A percentile compares a stretch with the other conserved stretches of the same genome.
Evolutionary conservation across 192 early-diverging fungal species (phyloP).

Genomic region (Chytriomyces sp.): DNA sequence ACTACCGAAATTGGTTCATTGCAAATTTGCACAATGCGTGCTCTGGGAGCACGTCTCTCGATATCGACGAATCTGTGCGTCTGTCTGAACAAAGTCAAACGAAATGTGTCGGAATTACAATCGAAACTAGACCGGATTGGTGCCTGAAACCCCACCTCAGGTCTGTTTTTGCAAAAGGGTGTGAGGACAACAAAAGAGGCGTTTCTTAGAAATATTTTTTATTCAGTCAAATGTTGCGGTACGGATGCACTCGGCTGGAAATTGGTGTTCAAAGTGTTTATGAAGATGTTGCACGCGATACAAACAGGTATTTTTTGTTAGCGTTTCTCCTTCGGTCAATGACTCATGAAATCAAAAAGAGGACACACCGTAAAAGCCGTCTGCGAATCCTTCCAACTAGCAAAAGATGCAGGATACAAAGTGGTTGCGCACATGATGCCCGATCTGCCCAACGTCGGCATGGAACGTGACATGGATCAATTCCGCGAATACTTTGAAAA

Average conservation of each 20-base stretch:
- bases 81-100: slow-evolving; percentile 95
- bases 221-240: slow-evolving; percentile 92
- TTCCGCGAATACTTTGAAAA: slow-evolving; percentile 96
- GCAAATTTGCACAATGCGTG: slow-evolving; percentile 94
- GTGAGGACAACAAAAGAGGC: background rate
- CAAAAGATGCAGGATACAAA: slow-evolving; percentile 99
- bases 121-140: slow-evolving; percentile 98
- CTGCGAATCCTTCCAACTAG: slow-evolving; percentile 95
- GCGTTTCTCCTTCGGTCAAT: slow-evolving; percentile 9
- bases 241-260: slow-evolving; percentile 98
- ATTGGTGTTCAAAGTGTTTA: slow-evolving; percentile 99
- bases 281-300: slow-evolving; percentile 99
- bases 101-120: slow-evolving; percentile 99
- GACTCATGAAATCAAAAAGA: slow-evolving; percentile 35
- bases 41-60: slow-evolving; percentile 85
- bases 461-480: slow-evolving; percentile 99
- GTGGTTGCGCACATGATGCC: slow-evolving; percentile 99
- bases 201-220: background rate
- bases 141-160: slow-evolving; percentile 95
- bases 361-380: slow-evolving; percentile 99
- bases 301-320: slow-evolving; percentile 68
- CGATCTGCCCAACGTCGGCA: slow-evolving; percentile 98
- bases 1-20: slow-evolving; percentile 98
- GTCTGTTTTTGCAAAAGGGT: background rate
- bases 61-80: slow-evolving; percentile 97